phyloP scores from a whole-genome alignment of 495 filamentous ascomycete species.

The Pseudomonodictys pantanalensis region DNA sequence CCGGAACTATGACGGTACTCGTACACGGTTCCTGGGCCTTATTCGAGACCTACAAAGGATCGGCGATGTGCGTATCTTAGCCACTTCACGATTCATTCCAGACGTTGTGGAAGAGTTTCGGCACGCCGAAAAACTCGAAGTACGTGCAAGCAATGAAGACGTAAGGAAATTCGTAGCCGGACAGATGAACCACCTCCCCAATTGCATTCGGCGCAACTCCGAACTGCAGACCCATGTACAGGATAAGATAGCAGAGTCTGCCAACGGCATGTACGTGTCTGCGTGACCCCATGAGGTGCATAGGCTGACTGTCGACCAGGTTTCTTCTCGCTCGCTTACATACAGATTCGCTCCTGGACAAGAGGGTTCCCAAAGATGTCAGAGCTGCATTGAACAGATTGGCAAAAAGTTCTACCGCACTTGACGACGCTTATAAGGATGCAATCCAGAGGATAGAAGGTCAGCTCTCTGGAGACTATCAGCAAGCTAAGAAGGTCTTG shows the following conservation, averaged over 20 bases:
- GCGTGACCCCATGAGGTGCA: not conserved
- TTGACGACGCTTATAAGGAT: slow-evolving; percentile 44
- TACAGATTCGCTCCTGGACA: slow-evolving; percentile 45
- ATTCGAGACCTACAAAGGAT: slow-evolving; percentile 37
- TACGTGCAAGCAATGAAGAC: slow-evolving; percentile 21
- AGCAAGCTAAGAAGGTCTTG: slow-evolving; percentile 45
- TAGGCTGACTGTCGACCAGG: slow-evolving; percentile 53
- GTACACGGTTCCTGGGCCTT: slow-evolving; percentile 34
- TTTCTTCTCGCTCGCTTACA: slow-evolving; percentile 55
- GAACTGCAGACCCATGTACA: not conserved
- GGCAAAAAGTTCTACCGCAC: slow-evolving; percentile 26
- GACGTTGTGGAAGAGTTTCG: slow-evolving; percentile 5
- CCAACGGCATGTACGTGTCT: slow-evolving; percentile 20
- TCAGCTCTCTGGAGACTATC: slow-evolving; percentile 36
- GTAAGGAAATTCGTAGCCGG: slow-evolving; percentile 13
- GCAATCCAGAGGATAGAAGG: slow-evolving; percentile 46
- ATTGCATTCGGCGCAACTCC: slow-evolving; percentile 4
- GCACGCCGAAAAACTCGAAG: slow-evolving; percentile 12
- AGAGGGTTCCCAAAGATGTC: slow-evolving; percentile 37
- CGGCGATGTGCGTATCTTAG: slow-evolving; percentile 22
- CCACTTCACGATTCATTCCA: slow-evolving; percentile 21
- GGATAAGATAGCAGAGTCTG: slow-evolving; percentile 8
- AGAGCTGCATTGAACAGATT: slow-evolving; percentile 40
- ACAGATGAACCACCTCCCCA: slow-evolving; percentile 8
- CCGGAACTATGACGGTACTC: slow-evolving; percentile 32